Evolutionary conservation across 306 rosid species (phyloP), one percentile per base, ranked within the genome.

Genomic region (Senna siamea): DNA sequence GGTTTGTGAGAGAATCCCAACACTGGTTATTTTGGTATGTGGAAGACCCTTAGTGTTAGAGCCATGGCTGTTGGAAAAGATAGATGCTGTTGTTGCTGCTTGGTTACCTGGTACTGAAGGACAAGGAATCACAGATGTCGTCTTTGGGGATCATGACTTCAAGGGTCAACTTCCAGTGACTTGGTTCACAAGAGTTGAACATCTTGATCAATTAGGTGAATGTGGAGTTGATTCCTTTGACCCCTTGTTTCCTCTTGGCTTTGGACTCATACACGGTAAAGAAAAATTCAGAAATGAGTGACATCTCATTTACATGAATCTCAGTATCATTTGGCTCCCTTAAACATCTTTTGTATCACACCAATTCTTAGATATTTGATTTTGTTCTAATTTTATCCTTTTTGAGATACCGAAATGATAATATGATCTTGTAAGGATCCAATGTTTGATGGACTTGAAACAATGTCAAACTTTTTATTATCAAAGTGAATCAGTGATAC

Each of bases 51-150:
- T 89, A 72, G 83, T 85, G 30, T 74, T 93, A 54, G 94, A 87
- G 82, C 90, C 91, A 30, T 15, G 68, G 72, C 71, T 89, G 51
- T 70, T 91, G 69, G 90, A 72, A 51, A 93, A 89, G 69, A 77
- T 78, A 34, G 87, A 89, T 63, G 92, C 85, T 69, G 66, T 91
- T 30, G 86, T 93, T 73, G 92, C 94, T 61, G 97, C 98, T 70
- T 93, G 98, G 98, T 82, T 93, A 75, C 97, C 98, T 2, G 96
- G 98, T 41, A 85, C 82, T 9, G 97, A 93, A 89, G 98, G 87
- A 34, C 78, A 77, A 2, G 98, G 97, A 53, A 89, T 91, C 75
- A 43, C 92, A 9, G 98, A 93, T 30, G 91, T 91, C 56, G 63
- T 93, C 57, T 93, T 89, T 37, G 97, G 98, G 26, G 87, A 80